Evolutionary conservation across 2,329 filamentous ascomycete species (phyloP).

Genomic region (Podosphaera xanthii): DNA sequence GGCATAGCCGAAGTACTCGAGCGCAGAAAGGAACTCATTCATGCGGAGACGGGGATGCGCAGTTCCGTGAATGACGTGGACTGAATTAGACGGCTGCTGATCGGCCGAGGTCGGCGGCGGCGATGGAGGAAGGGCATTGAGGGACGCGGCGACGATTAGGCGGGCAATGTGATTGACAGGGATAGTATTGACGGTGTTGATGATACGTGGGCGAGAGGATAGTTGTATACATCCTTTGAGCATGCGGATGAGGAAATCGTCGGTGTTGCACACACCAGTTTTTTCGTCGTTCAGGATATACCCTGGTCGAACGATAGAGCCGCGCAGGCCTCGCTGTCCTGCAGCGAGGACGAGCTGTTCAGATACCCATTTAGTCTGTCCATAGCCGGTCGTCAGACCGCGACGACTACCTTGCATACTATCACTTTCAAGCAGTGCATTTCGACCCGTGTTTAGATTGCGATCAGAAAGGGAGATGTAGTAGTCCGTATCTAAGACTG

Average conservation of each 20-base stretch:
- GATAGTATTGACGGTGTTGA: slow-evolving; percentile 74
- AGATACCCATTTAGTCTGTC: slow-evolving; percentile 68
- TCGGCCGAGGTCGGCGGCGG: slow-evolving; percentile 22
- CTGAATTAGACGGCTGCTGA: slow-evolving; percentile 5
- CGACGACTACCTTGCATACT: slow-evolving; percentile 53
- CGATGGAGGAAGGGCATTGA: not conserved
- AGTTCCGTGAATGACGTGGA: slow-evolving; percentile 53
- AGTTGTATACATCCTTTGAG: slow-evolving; percentile 76
- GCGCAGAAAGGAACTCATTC: slow-evolving; percentile 49
- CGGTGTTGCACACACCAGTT: slow-evolving; percentile 52
- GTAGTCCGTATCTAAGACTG: slow-evolving; percentile 58
- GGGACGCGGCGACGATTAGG: slow-evolving; percentile 46
- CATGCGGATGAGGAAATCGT: slow-evolving; percentile 78
- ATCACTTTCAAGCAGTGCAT: slow-evolving; percentile 37
- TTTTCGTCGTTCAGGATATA: slow-evolving; percentile 58
- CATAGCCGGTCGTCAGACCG: slow-evolving; percentile 69
- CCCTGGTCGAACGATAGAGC: slow-evolving; percentile 58
- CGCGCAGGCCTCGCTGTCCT: slow-evolving; percentile 50
- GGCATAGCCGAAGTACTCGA: slow-evolving; percentile 52
- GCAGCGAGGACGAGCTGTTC: slow-evolving; percentile 54
- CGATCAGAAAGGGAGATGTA: slow-evolving; percentile 50
- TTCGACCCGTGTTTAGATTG: slow-evolving; percentile 23
- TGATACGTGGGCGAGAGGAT: slow-evolving; percentile 45
- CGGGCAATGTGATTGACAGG: slow-evolving; percentile 65
- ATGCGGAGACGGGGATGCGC: slow-evolving; percentile 56